A percentile compares a stretch with the other conserved stretches of the same genome.
phyloP scores from a whole-genome alignment of 2,329 filamentous ascomycete genomes.

The Parastagonospora nodorum region DNA sequence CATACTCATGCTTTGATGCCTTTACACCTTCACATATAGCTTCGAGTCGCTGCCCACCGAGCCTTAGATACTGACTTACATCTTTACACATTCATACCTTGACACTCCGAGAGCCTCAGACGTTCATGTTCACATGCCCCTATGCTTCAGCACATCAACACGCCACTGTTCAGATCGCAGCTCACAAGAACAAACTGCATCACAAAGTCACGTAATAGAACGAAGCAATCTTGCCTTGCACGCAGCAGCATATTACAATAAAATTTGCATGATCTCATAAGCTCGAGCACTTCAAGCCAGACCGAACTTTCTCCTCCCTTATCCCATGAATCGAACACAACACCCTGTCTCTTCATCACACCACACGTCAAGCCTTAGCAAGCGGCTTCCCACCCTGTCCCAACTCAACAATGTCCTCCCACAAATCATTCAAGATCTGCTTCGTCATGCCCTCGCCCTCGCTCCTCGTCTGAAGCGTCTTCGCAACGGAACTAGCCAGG shows the following conservation, averaged over 20 bases:
- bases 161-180: too few relatives aligned
- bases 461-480: conserved; percentile 33
- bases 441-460: conserved; percentile 50
- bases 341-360: background rate
- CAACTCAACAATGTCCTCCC: conserved; percentile 56
- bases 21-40: too few relatives aligned
- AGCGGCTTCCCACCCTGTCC: conserved; percentile 24
- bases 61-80: too few relatives aligned
- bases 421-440: conserved; percentile 54
- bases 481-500: conserved; percentile 56
- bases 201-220: background rate
- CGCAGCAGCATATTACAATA: conserved; percentile 6
- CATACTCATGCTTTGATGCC: too few relatives aligned
- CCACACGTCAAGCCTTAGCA: background rate
- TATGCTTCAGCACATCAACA: too few relatives aligned
- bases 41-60: too few relatives aligned
- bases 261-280: conserved; percentile 38
- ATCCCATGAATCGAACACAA: background rate
- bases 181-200: background rate
- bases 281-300: conserved; percentile 45
- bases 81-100: too few relatives aligned
- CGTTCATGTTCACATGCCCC: too few relatives aligned
- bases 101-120: too few relatives aligned
- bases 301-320: conserved; percentile 5
- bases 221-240: background rate